Percentiles rank a stretch among this genome's conserved stretches.
phyloP scores from a whole-genome alignment of 2,329 filamentous ascomycete species.

The Fonsecaea pugnacius region DNA sequence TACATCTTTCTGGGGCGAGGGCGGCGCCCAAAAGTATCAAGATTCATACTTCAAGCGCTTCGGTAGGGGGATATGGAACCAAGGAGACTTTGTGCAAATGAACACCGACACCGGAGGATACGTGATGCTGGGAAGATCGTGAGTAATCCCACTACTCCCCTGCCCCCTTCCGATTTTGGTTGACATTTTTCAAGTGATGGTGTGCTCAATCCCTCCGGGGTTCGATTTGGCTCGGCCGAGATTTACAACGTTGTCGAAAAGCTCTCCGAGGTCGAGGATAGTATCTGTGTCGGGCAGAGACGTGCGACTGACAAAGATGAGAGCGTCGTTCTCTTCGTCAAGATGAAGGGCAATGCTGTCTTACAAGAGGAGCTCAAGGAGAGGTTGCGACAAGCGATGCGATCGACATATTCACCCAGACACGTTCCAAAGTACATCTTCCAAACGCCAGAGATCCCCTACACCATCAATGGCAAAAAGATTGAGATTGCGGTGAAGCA shows the following conservation, averaged over 20 bases:
- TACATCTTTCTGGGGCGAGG: constrained; percentile 5
- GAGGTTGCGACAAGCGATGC: constrained; percentile 55
- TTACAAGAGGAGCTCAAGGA: constrained; percentile 58
- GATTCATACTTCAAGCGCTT: constrained; percentile 3
- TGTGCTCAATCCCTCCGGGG: constrained; percentile 75
- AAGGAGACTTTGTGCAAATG: constrained; percentile 62
- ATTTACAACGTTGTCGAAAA: constrained; percentile 72
- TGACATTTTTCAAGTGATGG: constrained; percentile 44
- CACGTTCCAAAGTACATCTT: constrained; percentile 29
- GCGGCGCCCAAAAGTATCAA: constrained; percentile 2
- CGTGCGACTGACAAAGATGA: constrained; percentile 17
- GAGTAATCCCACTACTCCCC: not conserved
- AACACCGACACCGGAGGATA: constrained; percentile 15
- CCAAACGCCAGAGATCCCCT: constrained; percentile 19
- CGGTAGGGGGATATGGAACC: constrained; percentile 51
- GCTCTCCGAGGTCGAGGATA: constrained; percentile 17
- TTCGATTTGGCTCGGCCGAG: constrained; percentile 89
- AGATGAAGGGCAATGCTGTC: constrained; percentile 7
- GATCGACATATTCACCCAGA: constrained; percentile 61
- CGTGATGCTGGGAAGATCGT: constrained; percentile 22
- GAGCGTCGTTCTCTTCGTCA: constrained; percentile 27
- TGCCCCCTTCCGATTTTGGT: not conserved
- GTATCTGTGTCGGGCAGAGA: constrained; percentile 22
- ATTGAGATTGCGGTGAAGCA: constrained; percentile 27
- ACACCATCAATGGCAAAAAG: constrained; percentile 30